phyloP scores from a whole-genome alignment of 805 yeast genomes.

The Spencermartinsiella europaea region DNA sequence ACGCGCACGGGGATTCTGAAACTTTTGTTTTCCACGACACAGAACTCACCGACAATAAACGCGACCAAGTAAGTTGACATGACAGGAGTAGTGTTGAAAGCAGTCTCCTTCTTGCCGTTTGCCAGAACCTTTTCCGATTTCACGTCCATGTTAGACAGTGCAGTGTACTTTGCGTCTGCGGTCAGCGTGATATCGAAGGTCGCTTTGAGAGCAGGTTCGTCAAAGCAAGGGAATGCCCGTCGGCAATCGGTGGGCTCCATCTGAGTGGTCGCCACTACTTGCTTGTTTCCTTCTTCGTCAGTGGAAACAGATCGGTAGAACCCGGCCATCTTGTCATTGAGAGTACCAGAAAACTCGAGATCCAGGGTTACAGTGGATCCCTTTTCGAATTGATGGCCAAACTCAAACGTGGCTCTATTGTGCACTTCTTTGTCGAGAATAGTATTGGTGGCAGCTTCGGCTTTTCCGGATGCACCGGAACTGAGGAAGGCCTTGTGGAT shows the following conservation, averaged over 20 bases:
- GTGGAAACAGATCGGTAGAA: slow-evolving; percentile 62
- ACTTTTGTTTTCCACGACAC: slow-evolving; percentile 50
- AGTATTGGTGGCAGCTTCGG: slow-evolving; percentile 28
- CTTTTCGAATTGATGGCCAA: slow-evolving; percentile 37
- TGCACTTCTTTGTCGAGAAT: slow-evolving; percentile 52
- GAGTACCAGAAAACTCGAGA: slow-evolving; percentile 49
- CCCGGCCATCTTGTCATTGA: slow-evolving; percentile 69
- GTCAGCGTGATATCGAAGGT: slow-evolving; percentile 54
- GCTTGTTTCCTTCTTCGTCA: slow-evolving; percentile 47
- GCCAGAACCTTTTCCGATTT: slow-evolving; percentile 36
- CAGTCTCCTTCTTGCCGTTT: slow-evolving; percentile 41
- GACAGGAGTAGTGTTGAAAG: slow-evolving; percentile 59
- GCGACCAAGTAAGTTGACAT: slow-evolving; percentile 76
- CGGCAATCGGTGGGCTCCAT: slow-evolving; percentile 78
- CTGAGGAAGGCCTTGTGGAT: slow-evolving; percentile 43
- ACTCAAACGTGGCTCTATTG: slow-evolving; percentile 49
- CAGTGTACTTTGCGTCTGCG: slow-evolving; percentile 48
- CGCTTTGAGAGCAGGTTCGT: slow-evolving; percentile 68
- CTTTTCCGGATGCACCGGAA: slow-evolving; percentile 20
- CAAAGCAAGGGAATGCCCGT: slow-evolving; percentile 72
- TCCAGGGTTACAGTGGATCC: slow-evolving; percentile 51
- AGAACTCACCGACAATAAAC: slow-evolving; percentile 63
- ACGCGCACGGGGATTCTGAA: slow-evolving; percentile 63
- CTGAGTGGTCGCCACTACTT: slow-evolving; percentile 60
- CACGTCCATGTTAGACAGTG: slow-evolving; percentile 64